A percentile compares a stretch with the other conserved stretches of the same genome.
Conservation (phyloP, 106 monocot species). For the Cymbidium sinense region DNA sequence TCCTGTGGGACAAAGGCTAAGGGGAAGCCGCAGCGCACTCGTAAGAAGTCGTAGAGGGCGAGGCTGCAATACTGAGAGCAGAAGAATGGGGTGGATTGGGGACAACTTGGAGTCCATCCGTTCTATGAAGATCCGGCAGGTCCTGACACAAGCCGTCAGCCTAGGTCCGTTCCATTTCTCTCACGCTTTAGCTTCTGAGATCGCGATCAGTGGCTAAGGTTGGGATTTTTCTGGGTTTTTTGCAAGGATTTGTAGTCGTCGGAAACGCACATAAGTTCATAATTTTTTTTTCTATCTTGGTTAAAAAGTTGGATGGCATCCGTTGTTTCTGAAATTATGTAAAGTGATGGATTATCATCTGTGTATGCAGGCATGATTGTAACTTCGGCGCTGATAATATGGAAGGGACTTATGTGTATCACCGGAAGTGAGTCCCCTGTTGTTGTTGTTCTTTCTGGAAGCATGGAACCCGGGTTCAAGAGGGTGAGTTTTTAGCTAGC, state of each 20-base stretch:
- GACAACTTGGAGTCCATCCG: conserved; percentile 49
- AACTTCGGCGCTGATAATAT: conserved; percentile 43
- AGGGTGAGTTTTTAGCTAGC: conserved; percentile 26
- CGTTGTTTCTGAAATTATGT: background rate
- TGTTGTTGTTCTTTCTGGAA: conserved; percentile 55
- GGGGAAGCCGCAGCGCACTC: background rate
- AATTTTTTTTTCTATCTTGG: too few species aligned
- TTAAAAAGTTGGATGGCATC: background rate
- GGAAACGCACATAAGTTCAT: too few species aligned
- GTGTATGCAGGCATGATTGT: conserved; percentile 36
- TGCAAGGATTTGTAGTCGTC: background rate
- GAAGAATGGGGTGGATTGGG: conserved; percentile 39
- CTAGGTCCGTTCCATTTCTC: conserved; percentile 31
- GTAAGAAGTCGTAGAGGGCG: background rate
- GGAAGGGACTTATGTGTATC: conserved; percentile 47
- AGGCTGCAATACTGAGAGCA: background rate
- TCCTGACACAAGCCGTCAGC: conserved; percentile 55
- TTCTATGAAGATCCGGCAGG: conserved; percentile 52
- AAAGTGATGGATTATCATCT: background rate
- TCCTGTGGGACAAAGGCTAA: background rate
- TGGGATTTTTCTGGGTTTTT: background rate
- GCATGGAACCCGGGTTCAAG: conserved; percentile 57
- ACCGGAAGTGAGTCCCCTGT: conserved; percentile 58
- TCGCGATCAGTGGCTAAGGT: too few species aligned
- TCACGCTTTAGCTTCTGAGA: background rate